Evolutionary conservation across 257 asterid species (phyloP), one percentile per base, ranked within the genome.

Genomic region (Solanum habrochaites): DNA sequence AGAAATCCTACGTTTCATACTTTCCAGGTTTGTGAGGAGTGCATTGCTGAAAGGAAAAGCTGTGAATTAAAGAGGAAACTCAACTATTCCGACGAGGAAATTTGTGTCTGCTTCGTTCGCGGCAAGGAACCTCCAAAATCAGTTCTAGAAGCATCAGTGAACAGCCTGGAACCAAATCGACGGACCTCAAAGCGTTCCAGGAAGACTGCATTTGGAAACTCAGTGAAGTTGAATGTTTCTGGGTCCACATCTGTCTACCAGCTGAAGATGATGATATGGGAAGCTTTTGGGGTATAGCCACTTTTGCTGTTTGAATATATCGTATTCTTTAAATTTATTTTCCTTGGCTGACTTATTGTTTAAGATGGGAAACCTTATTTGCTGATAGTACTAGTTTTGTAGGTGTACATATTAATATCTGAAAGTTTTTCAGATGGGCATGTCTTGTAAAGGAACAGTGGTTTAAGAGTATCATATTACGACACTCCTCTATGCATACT

Each of bases 231-330:
- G 90, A 94, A 92, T 85, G 99, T 96, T 71, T 97, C 99, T 80
- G 96, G 95, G 67, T 90, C 94, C 78, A 97, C 99, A 86, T 93
- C 99, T 69, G 64, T 97, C 89, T 95, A 93, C 93, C 98, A 97
- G 90, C 94, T 97, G 90, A 97, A 95, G 93, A 93, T 97, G 99
- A 95, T 97, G 99, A 95, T 97, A 89, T 97, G 99, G 99, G 98
- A 97, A 92, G 91, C 99, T 49, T 97, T 97, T 89, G 99, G 98
- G 95, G 99, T 97, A 94, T 86, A 93, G 12, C 86, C 35, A 16
- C 35, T 12, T 43, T n/a, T 27, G 74, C 45, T 52, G 52, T n/a
- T n/a, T 85, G 80, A 35, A 73, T 32, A 52, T 35, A 8, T 84
- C 40, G 9, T 62, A 39, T 85, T 85, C 83, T 72, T n/a, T 71